Conservation (phyloP, 2,329 filamentous ascomycete species). For the Dothideomycetes sp. region DNA sequence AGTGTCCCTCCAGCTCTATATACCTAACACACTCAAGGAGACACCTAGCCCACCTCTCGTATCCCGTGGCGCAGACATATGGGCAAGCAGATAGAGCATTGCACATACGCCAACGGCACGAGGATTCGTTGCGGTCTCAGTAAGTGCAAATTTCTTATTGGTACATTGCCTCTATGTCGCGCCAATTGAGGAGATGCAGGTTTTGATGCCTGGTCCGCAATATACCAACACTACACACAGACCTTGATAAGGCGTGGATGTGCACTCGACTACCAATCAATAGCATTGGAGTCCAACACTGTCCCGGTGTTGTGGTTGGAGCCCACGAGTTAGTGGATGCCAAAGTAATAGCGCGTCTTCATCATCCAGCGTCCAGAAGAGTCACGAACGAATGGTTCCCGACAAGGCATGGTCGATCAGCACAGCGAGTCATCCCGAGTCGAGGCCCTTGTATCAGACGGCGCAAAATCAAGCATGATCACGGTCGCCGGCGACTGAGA, state of each 20-base stretch:
- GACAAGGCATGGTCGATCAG: conserved; percentile 2
- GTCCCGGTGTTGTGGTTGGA: conserved; percentile 2
- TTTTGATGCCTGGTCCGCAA: conserved; percentile 3
- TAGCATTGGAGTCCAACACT: conserved; percentile 1
- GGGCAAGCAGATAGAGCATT: conserved; percentile 1
- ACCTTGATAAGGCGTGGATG: conserved; percentile 5
- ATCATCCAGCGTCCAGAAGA: conserved; percentile 3
- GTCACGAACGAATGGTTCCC: not conserved
- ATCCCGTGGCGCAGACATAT: conserved; percentile 1
- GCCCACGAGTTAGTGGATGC: not conserved
- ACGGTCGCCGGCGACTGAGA: not conserved
- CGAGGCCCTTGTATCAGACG: conserved; percentile 1
- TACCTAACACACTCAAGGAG: not conserved
- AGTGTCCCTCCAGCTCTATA: conserved; percentile 1
- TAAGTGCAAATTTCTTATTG: not conserved
- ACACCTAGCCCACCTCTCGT: not conserved
- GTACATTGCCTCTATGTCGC: not conserved
- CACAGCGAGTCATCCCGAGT: not conserved
- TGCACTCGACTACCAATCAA: conserved; percentile 1
- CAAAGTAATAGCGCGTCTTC: not conserved
- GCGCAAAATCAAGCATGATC: not conserved
- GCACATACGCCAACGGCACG: conserved; percentile 1
- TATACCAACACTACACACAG: conserved; percentile 3
- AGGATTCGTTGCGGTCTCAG: not conserved
- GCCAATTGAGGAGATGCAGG: conserved; percentile 1